Conservation (phyloP, 176 grass and related monocot species). For the Rhynchospora tenuis region DNA sequence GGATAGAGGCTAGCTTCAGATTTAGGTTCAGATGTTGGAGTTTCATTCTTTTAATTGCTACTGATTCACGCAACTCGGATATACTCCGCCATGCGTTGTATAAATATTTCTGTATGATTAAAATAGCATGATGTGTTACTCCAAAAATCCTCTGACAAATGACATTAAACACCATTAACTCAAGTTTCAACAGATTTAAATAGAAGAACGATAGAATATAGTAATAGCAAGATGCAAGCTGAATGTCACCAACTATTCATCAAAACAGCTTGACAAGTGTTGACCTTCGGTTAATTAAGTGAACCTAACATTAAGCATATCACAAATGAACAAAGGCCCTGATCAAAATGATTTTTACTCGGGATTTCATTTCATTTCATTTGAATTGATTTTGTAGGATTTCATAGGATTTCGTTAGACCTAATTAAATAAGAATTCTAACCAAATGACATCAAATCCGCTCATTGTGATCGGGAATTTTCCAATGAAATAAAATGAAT, state of each 20-base stretch:
- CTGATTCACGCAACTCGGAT: slow-evolving; percentile 67
- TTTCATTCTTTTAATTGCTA: slow-evolving; percentile 54
- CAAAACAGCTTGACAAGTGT: background rate
- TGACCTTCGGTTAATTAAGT: background rate
- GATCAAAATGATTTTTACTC: too few species aligned
- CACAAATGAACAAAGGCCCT: background rate
- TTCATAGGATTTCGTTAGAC: too few species aligned
- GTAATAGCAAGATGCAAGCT: background rate
- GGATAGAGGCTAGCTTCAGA: slow-evolving; percentile 69
- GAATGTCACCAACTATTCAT: background rate
- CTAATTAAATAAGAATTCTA: too few species aligned
- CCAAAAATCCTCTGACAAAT: background rate
- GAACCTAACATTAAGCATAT: background rate
- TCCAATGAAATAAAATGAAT: too few species aligned
- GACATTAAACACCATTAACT: background rate
- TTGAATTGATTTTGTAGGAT: too few species aligned
- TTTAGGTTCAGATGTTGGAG: slow-evolving; percentile 68
- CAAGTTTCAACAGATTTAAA: background rate
- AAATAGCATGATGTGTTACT: background rate
- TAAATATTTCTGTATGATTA: slow-evolving; percentile 54
- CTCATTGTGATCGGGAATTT: too few species aligned
- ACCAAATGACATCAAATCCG: too few species aligned
- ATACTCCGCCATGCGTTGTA: slow-evolving; percentile 72
- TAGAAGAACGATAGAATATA: background rate
- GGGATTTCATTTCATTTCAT: too few species aligned